Base-by-base conservation (phyloP, 768 basidiomycete genomes). In the Leccinum subtestaceum region DNA sequence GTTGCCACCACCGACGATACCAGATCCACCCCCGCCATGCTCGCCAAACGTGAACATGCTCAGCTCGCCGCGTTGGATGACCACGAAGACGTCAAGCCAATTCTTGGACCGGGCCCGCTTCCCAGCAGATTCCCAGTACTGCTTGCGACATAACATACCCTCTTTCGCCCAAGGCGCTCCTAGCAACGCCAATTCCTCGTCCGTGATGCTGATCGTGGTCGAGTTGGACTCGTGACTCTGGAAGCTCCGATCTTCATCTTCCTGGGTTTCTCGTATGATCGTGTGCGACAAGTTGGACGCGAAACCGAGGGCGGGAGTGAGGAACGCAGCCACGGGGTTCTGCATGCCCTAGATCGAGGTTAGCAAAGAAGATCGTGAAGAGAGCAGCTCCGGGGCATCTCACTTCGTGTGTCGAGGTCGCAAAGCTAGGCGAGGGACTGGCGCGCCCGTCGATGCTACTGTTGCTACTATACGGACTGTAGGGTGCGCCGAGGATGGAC, bases 91-190 rank as follows among this genome's bases (percentile, higher is more conserved):
- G 65, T 98, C 91, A 67, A 92, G 79, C 97, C 97, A 99, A 11
- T 81, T 76, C 73, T 95, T 96, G 68, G 92, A 89, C 76, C 82
- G 95, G 7, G 93, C 87, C 27, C 95, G 80, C 70, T 91, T 94
- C 13, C 89, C 88, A 1, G 83, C 78, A 3, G 83, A 81, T 66
- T 98, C 96, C 87, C 91, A 95, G 71, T 95, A 98, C 61, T 94
- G 91, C 71, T 98, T 98, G 23, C 95, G 87, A 64, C 88, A 89
- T 9, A 99, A 83, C 80, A 96, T 91, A 12, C 97, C 97, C 73
- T 99, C 97, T 74, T 99, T 99, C 0, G 97, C 97, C 96, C 96
- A 99, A 0, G 97, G 97, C 5, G 97, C 87, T 15, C 97, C 97
- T 15, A 97, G 85, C 38, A 98, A 78, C 2, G 96, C 96, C 12